Evolutionary conservation across 1,284 basidiomycete species (phyloP).

Genomic region (Boletus chippewaensis): DNA sequence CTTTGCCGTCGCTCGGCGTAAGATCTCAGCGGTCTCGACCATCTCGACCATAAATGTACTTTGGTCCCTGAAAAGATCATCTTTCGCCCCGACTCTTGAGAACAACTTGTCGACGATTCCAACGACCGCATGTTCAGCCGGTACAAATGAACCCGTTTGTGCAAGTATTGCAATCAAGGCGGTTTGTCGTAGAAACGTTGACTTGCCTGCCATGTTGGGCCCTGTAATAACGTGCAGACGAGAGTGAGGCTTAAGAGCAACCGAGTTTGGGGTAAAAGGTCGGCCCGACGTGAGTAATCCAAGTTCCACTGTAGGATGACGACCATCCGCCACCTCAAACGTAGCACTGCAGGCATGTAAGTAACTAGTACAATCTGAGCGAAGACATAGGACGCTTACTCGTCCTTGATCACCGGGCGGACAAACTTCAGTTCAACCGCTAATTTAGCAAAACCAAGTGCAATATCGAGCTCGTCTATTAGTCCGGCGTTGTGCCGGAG

Average conservation of each 20-base stretch:
- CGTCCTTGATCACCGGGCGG: slow-evolving; percentile 63
- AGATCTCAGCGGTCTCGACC: slow-evolving; percentile 78
- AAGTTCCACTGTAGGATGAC: slow-evolving; percentile 91
- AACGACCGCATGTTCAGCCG: slow-evolving; percentile 71
- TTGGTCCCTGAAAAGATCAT: slow-evolving; percentile 88
- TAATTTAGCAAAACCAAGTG: slow-evolving; percentile 74
- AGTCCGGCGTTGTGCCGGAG: slow-evolving; percentile 74
- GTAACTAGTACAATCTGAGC: neutral
- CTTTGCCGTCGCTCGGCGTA: slow-evolving; percentile 72
- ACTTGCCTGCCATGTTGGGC: slow-evolving; percentile 96
- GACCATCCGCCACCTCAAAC: slow-evolving; percentile 70
- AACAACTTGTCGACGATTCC: slow-evolving; percentile 91
- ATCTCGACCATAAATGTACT: slow-evolving; percentile 96
- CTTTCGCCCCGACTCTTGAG: slow-evolving; percentile 91
- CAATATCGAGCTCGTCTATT: slow-evolving; percentile 86
- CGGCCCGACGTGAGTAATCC: slow-evolving; percentile 74
- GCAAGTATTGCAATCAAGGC: slow-evolving; percentile 89
- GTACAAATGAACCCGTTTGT: slow-evolving; percentile 90
- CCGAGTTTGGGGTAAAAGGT: slow-evolving; percentile 78
- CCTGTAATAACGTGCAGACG: slow-evolving; percentile 84
- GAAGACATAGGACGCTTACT: slow-evolving; percentile 46
- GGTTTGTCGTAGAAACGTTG: slow-evolving; percentile 86
- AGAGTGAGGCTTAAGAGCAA: slow-evolving; percentile 52
- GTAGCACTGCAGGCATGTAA: slow-evolving; percentile 40
- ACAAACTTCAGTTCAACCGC: slow-evolving; percentile 77